phyloP scores from a whole-genome alignment of 2,329 filamentous ascomycete species.

The Juglanconis sp. region DNA sequence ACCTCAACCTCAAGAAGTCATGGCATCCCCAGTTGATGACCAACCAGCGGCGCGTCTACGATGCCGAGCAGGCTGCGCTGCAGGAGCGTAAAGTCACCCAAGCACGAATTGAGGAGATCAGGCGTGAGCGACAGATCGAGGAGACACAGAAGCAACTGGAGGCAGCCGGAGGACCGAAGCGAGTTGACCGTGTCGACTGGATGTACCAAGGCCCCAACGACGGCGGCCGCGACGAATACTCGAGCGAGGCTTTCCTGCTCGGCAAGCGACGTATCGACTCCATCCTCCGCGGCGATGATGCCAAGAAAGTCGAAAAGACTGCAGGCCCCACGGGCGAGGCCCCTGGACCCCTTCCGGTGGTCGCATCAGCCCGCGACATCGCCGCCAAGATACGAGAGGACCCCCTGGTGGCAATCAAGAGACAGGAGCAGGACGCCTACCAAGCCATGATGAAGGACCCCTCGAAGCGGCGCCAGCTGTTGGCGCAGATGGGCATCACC shows the following conservation, averaged over 20 bases:
- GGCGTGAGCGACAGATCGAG: conserved; percentile 88
- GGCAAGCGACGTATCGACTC: conserved; percentile 91
- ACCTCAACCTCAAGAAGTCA: conserved; percentile 92
- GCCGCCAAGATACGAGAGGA: conserved; percentile 86
- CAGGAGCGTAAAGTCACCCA: conserved; percentile 94
- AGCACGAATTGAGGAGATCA: conserved; percentile 86
- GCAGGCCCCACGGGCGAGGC: conserved; percentile 58
- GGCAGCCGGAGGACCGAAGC: conserved; percentile 77
- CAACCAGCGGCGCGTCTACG: conserved; percentile 88
- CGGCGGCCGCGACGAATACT: conserved; percentile 74
- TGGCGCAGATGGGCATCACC: conserved; percentile 59
- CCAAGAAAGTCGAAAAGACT: conserved; percentile 76
- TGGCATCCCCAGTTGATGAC: conserved; percentile 89
- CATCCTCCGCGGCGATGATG: conserved; percentile 72
- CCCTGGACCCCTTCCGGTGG: conserved; percentile 54
- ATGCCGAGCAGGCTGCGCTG: conserved; percentile 87
- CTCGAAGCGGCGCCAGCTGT: conserved; percentile 62
- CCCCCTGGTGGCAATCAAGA: conserved; percentile 88
- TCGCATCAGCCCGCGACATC: conserved; percentile 74
- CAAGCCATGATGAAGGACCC: conserved; percentile 78
- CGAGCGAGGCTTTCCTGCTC: conserved; percentile 89
- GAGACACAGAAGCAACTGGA: conserved; percentile 89
- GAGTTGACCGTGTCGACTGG: conserved; percentile 86
- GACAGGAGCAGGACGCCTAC: conserved; percentile 80
- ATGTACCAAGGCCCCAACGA: conserved; percentile 90